Evolutionary conservation across 1,284 basidiomycete species (phyloP).

Genomic region (Xanthoconium separans): DNA sequence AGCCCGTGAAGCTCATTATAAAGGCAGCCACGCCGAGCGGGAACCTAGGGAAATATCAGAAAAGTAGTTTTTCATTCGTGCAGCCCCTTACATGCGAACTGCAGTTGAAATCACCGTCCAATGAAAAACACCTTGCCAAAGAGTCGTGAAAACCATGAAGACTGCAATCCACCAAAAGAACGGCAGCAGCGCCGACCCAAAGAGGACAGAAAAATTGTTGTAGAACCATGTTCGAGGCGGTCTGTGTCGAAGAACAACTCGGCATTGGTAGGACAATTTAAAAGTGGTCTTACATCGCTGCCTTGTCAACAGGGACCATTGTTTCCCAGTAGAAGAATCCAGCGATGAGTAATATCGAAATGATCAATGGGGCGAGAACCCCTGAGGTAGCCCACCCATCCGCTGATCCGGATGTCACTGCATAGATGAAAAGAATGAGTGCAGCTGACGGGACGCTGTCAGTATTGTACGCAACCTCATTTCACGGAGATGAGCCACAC

Average conservation of each 20-base stretch:
- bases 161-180: neutral
- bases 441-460: conserved; percentile 2
- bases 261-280: too few relatives aligned
- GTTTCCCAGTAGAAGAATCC: conserved; percentile 3
- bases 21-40: conserved; percentile 42
- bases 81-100: conserved; percentile 31
- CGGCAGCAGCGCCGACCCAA: neutral
- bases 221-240: conserved; percentile 5
- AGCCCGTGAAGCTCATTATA: conserved; percentile 38
- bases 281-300: neutral
- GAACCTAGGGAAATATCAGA: conserved; percentile 33
- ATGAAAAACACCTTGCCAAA: neutral
- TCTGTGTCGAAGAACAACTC: neutral
- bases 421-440: conserved; percentile 48
- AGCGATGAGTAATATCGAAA: neutral
- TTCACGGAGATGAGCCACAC: neutral
- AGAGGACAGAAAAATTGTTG: neutral
- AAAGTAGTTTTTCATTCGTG: neutral
- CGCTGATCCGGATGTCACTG: conserved; percentile 45
- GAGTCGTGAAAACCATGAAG: conserved; percentile 1
- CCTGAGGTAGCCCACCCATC: conserved; percentile 42
- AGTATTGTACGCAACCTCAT: neutral
- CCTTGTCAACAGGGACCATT: neutral
- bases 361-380: conserved; percentile 38
- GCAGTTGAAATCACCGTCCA: conserved; percentile 29